Evolutionary conservation across 2,329 filamentous ascomycete genomes (phyloP), one percentile per base, ranked within the genome.

Genomic region (Hymenoscyphus albidus): DNA sequence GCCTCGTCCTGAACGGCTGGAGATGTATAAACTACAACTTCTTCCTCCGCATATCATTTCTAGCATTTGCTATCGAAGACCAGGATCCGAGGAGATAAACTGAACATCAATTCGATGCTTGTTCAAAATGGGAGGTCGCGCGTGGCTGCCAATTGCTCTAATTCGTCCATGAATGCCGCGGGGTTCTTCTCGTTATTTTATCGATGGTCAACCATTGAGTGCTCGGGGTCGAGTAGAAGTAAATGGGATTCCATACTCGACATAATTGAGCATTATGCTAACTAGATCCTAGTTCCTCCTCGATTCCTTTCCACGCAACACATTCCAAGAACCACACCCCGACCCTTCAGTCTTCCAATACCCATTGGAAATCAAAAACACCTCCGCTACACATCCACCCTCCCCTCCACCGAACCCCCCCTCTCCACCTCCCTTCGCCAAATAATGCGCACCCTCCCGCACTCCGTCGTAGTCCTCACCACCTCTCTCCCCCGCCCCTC

Each of bases 391-490:
- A 54, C 18, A 12, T 54, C 48, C 10, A 27, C 18, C n/a, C 10
- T 22, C 6, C 48, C 48, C 48, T 16, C 42, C 5, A 54, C 13
- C 38, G 57, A 70, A 54, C 64, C 61, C 7, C 48, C 63, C 6
- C 18, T 67, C 7, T 69, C 72, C 2, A 61, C 62, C 13, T 62
- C 63, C 27, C 64, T 74, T n/a, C 70, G 73, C 16, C 27, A 66
- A 2, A 62, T 73, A 48, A 75, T 76, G 74, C 73, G 74, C 51
- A 27, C 61, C 22, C 44, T 75, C 3, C 70, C 72, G 0, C 69
- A 74, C 38, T 65, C 73, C 1, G 71, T 75, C 14, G 73, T 74
- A 2, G 68, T 75, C 27, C 63, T 74, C 22, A 73, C 73, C 6
- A 70, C 73, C 12, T 63, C 58, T 22, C 14, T 51, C 39, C 13